phyloP scores from a whole-genome alignment of 192 early-diverging fungal genomes.

The Coemansia reversa region DNA sequence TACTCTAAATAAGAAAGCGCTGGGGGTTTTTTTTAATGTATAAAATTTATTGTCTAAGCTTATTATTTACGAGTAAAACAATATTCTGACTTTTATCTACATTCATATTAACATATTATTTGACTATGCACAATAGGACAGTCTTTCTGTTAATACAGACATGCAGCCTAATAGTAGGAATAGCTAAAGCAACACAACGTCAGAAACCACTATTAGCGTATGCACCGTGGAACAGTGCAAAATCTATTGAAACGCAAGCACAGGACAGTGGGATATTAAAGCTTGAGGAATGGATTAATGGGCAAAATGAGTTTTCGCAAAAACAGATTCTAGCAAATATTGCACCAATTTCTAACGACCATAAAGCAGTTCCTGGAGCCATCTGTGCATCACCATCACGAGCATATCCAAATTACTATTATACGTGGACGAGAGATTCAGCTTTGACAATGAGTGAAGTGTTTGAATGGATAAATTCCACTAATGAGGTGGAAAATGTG shows the following conservation, averaged over 20 bases:
- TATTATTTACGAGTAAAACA: too few species aligned
- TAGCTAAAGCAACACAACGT: not conserved
- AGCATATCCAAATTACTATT: constrained; percentile 68
- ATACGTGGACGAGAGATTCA: constrained; percentile 70
- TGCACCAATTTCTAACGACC: constrained; percentile 25
- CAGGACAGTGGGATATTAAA: not conserved
- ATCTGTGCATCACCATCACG: constrained; percentile 53
- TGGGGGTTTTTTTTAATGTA: too few species aligned
- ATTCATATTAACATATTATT: too few species aligned
- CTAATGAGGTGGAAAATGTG: not conserved
- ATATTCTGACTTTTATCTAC: too few species aligned
- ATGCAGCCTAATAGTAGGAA: not conserved
- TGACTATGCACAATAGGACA: too few species aligned
- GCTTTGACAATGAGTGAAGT: constrained; percentile 61
- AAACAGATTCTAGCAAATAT: constrained; percentile 33
- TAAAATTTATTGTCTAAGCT: too few species aligned
- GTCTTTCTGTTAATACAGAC: too few species aligned
- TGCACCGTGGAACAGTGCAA: not conserved
- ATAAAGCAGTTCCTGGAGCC: constrained; percentile 30
- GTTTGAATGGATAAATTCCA: constrained; percentile 19
- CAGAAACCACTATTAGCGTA: not conserved
- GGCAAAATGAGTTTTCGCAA: constrained; percentile 9
- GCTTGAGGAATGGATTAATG: constrained; percentile 17
- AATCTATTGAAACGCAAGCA: not conserved
- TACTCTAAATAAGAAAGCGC: too few species aligned